phyloP scores from a whole-genome alignment of 371 early-diverging fungal genomes.

The Capillidium heterosporum region DNA sequence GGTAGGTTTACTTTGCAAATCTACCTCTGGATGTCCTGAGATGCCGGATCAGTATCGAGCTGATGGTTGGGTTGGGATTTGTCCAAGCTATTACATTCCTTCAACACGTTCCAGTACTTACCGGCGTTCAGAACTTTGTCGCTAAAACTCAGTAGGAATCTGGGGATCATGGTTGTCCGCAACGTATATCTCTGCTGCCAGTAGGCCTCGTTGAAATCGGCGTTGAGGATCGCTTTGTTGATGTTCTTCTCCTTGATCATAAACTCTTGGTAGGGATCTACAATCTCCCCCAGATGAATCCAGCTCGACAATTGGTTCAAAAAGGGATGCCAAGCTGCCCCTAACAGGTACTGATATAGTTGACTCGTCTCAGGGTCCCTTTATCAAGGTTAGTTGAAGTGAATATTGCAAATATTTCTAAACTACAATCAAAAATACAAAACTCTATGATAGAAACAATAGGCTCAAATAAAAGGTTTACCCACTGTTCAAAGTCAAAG shows the following conservation, averaged over 20 bases:
- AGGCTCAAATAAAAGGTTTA: constrained; percentile 10
- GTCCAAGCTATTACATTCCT: constrained; percentile 49
- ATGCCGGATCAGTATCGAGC: constrained; percentile 3
- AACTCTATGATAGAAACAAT: neutral
- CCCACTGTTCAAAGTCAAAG: constrained; percentile 42
- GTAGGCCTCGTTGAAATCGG: constrained; percentile 35
- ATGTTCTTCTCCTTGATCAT: constrained; percentile 24
- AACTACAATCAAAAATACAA: neutral
- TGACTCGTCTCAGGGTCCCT: constrained; percentile 56
- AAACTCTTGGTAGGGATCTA: constrained; percentile 75
- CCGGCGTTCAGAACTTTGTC: constrained; percentile 75
- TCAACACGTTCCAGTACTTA: constrained; percentile 82
- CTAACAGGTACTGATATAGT: constrained; percentile 54
- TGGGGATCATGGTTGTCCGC: constrained; percentile 43
- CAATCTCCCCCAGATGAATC: constrained; percentile 75
- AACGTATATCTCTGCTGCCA: constrained; percentile 70
- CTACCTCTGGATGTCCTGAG: constrained; percentile 19
- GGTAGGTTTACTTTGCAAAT: constrained; percentile 11
- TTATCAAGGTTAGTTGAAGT: neutral
- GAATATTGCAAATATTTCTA: too few relatives aligned
- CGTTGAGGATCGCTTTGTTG: constrained; percentile 11
- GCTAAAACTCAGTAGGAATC: constrained; percentile 48
- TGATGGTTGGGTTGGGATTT: constrained; percentile 4
- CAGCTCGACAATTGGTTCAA: constrained; percentile 60
- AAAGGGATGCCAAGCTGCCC: constrained; percentile 63